phyloP scores from a whole-genome alignment of 225 moss, liverwort and hornwort species.

The Sphagnum contortum region DNA sequence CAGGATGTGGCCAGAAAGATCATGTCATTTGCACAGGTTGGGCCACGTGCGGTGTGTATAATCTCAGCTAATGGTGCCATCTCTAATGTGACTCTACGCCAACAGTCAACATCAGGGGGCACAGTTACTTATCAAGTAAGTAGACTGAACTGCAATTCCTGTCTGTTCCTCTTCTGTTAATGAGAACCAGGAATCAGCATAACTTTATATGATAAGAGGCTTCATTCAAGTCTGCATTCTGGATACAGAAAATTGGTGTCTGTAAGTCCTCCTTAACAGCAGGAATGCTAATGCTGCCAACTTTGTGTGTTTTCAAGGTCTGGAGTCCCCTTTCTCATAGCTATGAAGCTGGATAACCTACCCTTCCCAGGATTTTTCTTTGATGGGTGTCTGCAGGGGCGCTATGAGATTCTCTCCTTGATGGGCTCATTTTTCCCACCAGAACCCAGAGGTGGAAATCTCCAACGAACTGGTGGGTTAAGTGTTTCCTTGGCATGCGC shows the following conservation, averaged over 20 bases:
- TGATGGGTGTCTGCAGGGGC: slow-evolving; percentile 27
- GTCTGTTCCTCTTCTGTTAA: not conserved
- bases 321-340: too few relatives aligned
- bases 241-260: too few relatives aligned
- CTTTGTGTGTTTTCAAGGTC: too few relatives aligned
- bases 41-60: slow-evolving; percentile 58
- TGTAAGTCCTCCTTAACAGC: too few relatives aligned
- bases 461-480: slow-evolving; percentile 55
- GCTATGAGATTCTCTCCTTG: slow-evolving; percentile 64
- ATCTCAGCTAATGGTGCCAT: slow-evolving; percentile 69
- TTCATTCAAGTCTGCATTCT: too few relatives aligned
- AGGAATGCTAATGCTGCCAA: too few relatives aligned
- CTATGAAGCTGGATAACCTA: too few relatives aligned
- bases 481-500: slow-evolving; percentile 57
- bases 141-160: not conserved
- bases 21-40: slow-evolving; percentile 49
- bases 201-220: too few relatives aligned
- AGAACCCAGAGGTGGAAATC: slow-evolving; percentile 36
- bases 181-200: too few relatives aligned
- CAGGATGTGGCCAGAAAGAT: slow-evolving; percentile 74
- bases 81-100: slow-evolving; percentile 57
- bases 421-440: slow-evolving; percentile 59
- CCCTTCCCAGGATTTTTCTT: too few relatives aligned
- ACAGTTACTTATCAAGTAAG: slow-evolving; percentile 62
- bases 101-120: slow-evolving; percentile 67